These are phyloP conservation scores for Eucalyptus regnans DNA, from an alignment of 345 rosid species.

Conservation along the genomic window DNA sequence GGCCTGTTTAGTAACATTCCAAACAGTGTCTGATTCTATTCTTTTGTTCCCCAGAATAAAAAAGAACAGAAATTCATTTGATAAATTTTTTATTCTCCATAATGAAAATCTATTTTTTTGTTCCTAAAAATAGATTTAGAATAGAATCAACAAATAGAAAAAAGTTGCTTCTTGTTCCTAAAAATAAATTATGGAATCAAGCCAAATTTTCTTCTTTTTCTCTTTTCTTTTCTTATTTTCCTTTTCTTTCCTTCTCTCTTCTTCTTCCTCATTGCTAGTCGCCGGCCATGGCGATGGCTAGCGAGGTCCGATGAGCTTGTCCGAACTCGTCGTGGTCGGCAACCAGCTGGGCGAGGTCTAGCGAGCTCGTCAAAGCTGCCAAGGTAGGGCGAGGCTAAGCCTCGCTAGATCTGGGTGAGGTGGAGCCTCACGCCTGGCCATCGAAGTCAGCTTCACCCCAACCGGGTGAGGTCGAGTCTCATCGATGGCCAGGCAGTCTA, in stretches of 20 bases:
- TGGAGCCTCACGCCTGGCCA: rapidly evolving
- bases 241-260: too few relatives aligned
- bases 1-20: rapidly evolving
- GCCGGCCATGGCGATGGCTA: rapidly evolving
- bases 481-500: rapidly evolving
- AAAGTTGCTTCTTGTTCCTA: rapidly evolving
- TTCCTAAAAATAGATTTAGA: rapidly evolving
- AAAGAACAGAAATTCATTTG: rapidly evolving
- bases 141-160: rapidly evolving
- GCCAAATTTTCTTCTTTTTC: too few relatives aligned
- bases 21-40: rapidly evolving
- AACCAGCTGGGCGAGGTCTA: rapidly evolving
- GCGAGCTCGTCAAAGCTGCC: rapidly evolving
- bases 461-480: too few relatives aligned
- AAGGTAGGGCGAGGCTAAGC: rapidly evolving
- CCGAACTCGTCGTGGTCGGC: rapidly evolving
- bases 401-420: rapidly evolving
- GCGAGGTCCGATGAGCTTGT: rapidly evolving
- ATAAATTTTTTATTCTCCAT: rapidly evolving
- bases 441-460: rapidly evolving
- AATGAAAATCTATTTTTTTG: too few relatives aligned
- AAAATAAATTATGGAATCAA: rapidly evolving
- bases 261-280: too few relatives aligned
- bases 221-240: too few relatives aligned
- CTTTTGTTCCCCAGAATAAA: rapidly evolving